Percentiles rank a stretch among this genome's conserved stretches.
Evolutionary conservation across 768 basidiomycete species (phyloP).

Genomic region (Suillus variegatus): DNA sequence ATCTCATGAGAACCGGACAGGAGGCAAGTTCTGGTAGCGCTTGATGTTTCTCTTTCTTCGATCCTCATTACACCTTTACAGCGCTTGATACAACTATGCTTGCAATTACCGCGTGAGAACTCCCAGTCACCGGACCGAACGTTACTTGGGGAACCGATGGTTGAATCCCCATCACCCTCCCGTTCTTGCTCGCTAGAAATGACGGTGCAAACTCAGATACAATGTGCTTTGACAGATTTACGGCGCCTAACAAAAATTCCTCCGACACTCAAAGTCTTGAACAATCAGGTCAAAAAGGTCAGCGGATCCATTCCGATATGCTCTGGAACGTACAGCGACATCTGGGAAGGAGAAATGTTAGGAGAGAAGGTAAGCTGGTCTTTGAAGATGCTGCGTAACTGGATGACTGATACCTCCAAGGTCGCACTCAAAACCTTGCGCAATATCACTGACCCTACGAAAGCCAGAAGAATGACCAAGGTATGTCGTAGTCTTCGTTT

Average conservation of each 20-base stretch:
- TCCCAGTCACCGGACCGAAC: background rate
- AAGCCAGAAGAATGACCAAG: constrained; percentile 41
- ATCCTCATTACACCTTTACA: constrained; percentile 5
- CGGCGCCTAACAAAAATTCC: constrained; percentile 53
- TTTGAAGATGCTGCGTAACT: background rate
- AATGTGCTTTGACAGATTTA: constrained; percentile 47
- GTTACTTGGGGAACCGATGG: constrained; percentile 22
- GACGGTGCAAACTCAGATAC: constrained; percentile 39
- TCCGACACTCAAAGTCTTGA: constrained; percentile 52
- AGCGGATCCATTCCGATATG: constrained; percentile 42
- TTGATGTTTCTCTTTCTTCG: background rate
- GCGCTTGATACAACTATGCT: constrained; percentile 20
- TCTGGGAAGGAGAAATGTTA: constrained; percentile 57
- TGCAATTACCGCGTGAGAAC: background rate
- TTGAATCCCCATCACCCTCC: constrained; percentile 23
- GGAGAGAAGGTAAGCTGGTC: constrained; percentile 43
- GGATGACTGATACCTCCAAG: constrained; percentile 26
- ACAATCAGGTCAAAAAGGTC: constrained; percentile 50
- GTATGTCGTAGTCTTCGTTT: constrained; percentile 10
- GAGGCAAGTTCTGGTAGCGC: constrained; percentile 31
- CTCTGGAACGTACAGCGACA: constrained; percentile 55
- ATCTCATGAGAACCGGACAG: constrained; percentile 57
- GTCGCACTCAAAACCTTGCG: constrained; percentile 60
- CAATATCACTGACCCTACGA: constrained; percentile 43
- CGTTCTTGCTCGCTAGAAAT: constrained; percentile 23